Base-by-base conservation (phyloP, 345 rosid species). In the Euphorbia pulcherrima region DNA sequence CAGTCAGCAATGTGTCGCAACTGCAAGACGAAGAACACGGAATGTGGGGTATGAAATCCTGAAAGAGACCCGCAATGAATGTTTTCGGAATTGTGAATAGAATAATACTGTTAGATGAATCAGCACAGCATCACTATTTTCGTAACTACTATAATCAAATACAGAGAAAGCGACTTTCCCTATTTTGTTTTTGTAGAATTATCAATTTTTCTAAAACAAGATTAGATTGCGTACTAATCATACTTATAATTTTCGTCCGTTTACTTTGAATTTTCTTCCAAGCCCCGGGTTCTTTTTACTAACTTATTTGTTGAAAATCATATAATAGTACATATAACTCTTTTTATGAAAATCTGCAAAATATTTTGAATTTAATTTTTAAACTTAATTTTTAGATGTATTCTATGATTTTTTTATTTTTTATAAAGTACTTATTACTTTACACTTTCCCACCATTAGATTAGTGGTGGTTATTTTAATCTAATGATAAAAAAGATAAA, bases 11-110 rank as follows among this genome's bases (percentile, higher is more conserved):
- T 18, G 16, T 67, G 35, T 1, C 18, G 39, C 62, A 62, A 46
- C 65, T 60, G 67, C 65, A 52, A 29, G 24, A 68, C 6, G 33
- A 68, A 52, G 64, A 40, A 80, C 86, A 79, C 86, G 84, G 85
- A 72, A 70, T 72, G 78, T 77, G 84, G 86, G 82, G 78, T 62
- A 87, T 59, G 47, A 76, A 64, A 60, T 75, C 71, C 72, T 21
- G 85, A 83, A 24, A 50, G 58, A 44, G 82, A 79, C 72, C 77
- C 64, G 50, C 23, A 29, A 58, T 64, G 3, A 41, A 24, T 41
- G 7, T 14, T 29, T 50, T 35, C 13, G 46, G 53, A 2, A 2
- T 20, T 28, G 2, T 24, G 44, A 17, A 28, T 17, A 13, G 27
- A 26, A 11, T 28, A 26, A 58, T 14, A 14, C 14, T 4, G 20